phyloP scores from a whole-genome alignment of 2,329 filamentous ascomycete species.

The Penicillium polonicum region DNA sequence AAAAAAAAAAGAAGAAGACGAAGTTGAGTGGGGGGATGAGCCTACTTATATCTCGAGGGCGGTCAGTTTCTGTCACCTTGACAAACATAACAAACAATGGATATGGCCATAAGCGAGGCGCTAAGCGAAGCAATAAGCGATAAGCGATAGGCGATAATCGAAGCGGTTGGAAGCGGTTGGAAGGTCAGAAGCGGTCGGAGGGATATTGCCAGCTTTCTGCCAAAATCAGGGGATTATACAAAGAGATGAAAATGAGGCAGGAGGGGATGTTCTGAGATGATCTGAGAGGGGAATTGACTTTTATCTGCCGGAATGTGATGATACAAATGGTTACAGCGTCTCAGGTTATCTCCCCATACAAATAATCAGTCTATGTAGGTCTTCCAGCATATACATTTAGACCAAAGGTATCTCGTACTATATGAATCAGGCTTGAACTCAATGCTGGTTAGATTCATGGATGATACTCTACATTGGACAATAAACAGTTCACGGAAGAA shows the following conservation, averaged over 20 bases:
- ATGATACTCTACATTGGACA: neutral
- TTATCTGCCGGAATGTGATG: neutral
- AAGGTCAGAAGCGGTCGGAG: neutral
- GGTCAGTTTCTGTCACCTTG: neutral
- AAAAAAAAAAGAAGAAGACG: neutral
- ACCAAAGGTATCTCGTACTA: neutral
- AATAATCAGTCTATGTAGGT: neutral
- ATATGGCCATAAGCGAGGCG: neutral
- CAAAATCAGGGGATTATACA: neutral
- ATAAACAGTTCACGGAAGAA: constrained; percentile 8
- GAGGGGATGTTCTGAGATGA: no score
- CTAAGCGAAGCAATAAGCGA: no score
- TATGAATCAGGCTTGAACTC: neutral
- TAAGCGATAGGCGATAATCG: no score
- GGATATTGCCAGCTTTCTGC: neutral
- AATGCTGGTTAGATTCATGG: neutral
- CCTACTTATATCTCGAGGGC: neutral
- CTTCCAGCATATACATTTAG: neutral
- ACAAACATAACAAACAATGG: neutral
- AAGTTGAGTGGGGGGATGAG: neutral
- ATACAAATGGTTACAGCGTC: neutral
- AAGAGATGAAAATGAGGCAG: no score
- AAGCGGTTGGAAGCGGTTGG: no score
- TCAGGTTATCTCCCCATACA: neutral
- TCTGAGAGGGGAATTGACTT: no score